Percentiles rank a stretch among this genome's conserved stretches.
phyloP scores from a whole-genome alignment of 345 rosid species.

The Citrus sinensis region DNA sequence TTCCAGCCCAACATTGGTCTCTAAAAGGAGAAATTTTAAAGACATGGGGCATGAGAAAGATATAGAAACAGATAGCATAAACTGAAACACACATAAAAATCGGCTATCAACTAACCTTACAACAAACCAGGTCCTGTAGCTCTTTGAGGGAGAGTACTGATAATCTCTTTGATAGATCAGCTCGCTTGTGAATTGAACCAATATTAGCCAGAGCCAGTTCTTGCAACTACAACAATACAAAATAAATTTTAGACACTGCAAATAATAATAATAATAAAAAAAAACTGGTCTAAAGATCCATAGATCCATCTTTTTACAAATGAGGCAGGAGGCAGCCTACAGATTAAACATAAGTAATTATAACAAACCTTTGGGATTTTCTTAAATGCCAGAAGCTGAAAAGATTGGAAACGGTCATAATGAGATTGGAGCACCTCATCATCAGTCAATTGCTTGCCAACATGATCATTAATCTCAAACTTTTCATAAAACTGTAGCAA shows the following conservation, averaged over 20 bases:
- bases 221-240: constrained; percentile 50
- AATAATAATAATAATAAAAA: constrained; percentile 3
- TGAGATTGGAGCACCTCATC: constrained; percentile 91
- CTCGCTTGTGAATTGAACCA: constrained; percentile 81
- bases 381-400: constrained; percentile 88
- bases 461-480: constrained; percentile 97
- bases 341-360: constrained; percentile 9
- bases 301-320: not conserved
- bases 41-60: not conserved
- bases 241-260: constrained; percentile 15
- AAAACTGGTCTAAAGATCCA: not conserved
- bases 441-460: constrained; percentile 88
- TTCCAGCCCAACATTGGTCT: not conserved
- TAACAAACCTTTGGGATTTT: constrained; percentile 80
- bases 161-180: constrained; percentile 85
- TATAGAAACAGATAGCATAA: not conserved
- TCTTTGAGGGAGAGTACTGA: constrained; percentile 74
- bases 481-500: constrained; percentile 93
- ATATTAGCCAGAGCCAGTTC: constrained; percentile 87
- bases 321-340: constrained; percentile 9
- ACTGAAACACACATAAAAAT: constrained; percentile 2
- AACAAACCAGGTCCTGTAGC: constrained; percentile 85
- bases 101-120: constrained; percentile 55
- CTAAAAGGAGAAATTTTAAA: not conserved
- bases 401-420: constrained; percentile 80